These are phyloP conservation scores for Malassezia equina DNA, from an alignment of 1,284 basidiomycete species.

Conservation along the genomic window DNA sequence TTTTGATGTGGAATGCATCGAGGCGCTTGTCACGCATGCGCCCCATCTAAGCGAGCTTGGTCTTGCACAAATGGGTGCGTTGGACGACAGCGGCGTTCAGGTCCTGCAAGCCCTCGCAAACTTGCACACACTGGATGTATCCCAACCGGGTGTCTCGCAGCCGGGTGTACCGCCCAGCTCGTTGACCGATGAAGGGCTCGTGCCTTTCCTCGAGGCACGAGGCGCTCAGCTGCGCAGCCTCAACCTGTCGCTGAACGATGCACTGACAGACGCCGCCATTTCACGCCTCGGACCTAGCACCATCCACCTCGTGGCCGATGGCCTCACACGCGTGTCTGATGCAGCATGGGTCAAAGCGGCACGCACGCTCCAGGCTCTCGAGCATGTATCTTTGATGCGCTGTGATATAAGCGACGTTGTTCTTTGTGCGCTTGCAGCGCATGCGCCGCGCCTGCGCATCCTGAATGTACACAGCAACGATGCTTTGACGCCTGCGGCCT, in stretches of 20 bases:
- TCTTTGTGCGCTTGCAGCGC: slow-evolving; percentile 54
- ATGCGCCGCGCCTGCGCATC: slow-evolving; percentile 51
- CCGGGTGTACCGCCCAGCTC: slow-evolving; percentile 47
- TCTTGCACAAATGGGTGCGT: slow-evolving; percentile 66
- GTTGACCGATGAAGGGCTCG: slow-evolving; percentile 57
- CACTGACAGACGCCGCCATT: slow-evolving; percentile 57
- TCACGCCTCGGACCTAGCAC: slow-evolving; percentile 58
- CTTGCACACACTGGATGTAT: slow-evolving; percentile 58
- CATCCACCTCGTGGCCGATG: slow-evolving; percentile 50
- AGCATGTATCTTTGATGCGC: slow-evolving; percentile 38
- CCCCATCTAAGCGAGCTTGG: slow-evolving; percentile 61
- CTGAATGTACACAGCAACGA: slow-evolving; percentile 59
- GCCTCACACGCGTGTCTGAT: slow-evolving; percentile 3
- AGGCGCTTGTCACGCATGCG: slow-evolving; percentile 59
- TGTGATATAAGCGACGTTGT: slow-evolving; percentile 54
- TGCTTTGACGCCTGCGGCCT: slow-evolving; percentile 51
- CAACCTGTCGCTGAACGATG: slow-evolving; percentile 57
- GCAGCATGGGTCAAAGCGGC: slow-evolving; percentile 4
- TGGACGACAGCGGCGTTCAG: slow-evolving; percentile 36
- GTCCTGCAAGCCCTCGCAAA: slow-evolving; percentile 48
- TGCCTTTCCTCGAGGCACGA: slow-evolving; percentile 54
- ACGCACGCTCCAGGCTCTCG: slow-evolving; percentile 44
- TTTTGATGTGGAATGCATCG: slow-evolving; percentile 66
- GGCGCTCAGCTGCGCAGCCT: slow-evolving; percentile 56
- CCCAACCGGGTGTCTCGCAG: slow-evolving; percentile 52